Evolutionary conservation across 2,329 filamentous ascomycete genomes (phyloP).

Genomic region (Amauroascus niger): DNA sequence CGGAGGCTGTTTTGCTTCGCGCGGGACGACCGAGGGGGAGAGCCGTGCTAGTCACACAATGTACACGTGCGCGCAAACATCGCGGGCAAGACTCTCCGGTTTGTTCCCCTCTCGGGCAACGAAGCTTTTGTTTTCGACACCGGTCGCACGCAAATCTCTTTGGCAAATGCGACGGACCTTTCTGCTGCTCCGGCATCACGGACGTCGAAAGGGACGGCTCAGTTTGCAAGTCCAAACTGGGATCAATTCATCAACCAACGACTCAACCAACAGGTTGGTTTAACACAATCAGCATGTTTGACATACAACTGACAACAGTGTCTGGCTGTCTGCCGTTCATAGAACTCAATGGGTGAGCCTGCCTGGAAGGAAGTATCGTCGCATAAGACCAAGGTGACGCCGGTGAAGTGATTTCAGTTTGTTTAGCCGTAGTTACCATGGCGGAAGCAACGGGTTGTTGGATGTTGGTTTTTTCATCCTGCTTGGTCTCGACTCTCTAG

Average conservation of each 20-base stretch:
- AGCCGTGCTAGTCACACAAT: not conserved
- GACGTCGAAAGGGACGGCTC: not conserved
- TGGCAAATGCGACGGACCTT: not conserved
- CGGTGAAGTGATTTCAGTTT: too few relatives aligned
- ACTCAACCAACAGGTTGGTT: not conserved
- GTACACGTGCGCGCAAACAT: constrained; percentile 1
- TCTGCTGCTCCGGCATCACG: not conserved
- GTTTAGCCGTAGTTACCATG: too few relatives aligned
- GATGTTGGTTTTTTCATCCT: too few relatives aligned
- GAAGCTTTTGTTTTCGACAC: constrained; percentile 2
- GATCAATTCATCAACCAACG: not conserved
- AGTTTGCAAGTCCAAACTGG: not conserved
- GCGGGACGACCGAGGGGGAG: not conserved
- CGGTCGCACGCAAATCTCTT: constrained; percentile 3
- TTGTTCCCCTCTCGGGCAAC: not conserved
- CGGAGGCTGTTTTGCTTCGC: not conserved
- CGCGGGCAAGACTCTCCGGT: constrained; percentile 1
- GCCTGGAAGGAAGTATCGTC: too few relatives aligned
- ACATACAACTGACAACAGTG: too few relatives aligned
- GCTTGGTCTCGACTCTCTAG: not conserved
- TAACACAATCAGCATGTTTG: not conserved
- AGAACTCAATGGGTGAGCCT: too few relatives aligned
- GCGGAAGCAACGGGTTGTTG: too few relatives aligned
- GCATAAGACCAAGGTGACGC: too few relatives aligned
- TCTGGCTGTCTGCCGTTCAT: too few relatives aligned